Evolutionary conservation across 2,329 filamentous ascomycete species (phyloP), one percentile per base, ranked within the genome.

Genomic region (Fusarium sp.): DNA sequence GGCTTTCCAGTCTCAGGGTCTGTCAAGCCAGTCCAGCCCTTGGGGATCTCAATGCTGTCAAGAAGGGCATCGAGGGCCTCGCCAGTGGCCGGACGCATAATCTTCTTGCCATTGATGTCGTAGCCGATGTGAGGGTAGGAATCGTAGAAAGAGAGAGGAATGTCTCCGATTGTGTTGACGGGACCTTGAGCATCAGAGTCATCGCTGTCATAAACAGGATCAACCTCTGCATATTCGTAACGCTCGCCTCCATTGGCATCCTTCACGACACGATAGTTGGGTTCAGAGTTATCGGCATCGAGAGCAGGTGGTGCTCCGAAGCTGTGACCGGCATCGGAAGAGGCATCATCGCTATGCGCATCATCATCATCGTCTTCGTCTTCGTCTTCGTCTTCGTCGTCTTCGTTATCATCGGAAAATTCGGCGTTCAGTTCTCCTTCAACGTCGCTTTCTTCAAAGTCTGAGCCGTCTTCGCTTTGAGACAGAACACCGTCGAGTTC

Each of bases 41-140:
- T 94, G 16, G 96, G 96, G 37, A 99, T 85, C 77, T 99, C 96
- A 75, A 99, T 99, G 81, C 93, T 98, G 76, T 99, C 95, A 12
- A 99, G 85, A 44, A 99, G 86, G 14, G 94, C 93, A 84, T 99
- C 96, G 31, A 99, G 84, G 37, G 96, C 96, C 78, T 97, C 92
- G 54, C 95, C 95, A 73, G 94, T 95, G 6, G 97, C 96, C 9
- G 96, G 96, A 54, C 96, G 91, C 90, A 97, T 93, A 70, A 99
- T 97, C 81, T 93, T 97, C 87, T 97, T 98, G 80, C 96, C 96
- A 80, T 99, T 97, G 83, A 99, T 98, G 76, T 98, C 93, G 82
- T 99, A 99, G 63, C 96, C 96, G 78, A 99, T 98, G 79, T 99
- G 96, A 52, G 96, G 96, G 78, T 98, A 99, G 37, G 93, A 92